phyloP scores from a whole-genome alignment of 2,329 filamentous ascomycete genomes.

The Ceratocystis huliohia region DNA sequence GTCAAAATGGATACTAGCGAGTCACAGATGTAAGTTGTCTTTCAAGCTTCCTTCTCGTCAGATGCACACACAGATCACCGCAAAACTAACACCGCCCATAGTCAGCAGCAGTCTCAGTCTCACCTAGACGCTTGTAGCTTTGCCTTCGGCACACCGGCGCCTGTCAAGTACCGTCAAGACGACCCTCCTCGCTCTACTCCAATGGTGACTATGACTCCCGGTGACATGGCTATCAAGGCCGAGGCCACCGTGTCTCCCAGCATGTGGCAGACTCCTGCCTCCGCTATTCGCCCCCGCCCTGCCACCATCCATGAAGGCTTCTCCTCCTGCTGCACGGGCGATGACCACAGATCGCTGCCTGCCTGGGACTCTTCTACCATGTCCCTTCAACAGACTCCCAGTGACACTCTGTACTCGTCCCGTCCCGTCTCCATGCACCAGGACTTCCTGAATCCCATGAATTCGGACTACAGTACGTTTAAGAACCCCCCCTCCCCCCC shows the following conservation, averaged over 20 bases:
- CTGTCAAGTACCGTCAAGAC: slow-evolving; percentile 36
- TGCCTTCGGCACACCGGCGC: slow-evolving; percentile 35
- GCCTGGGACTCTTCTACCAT: slow-evolving; percentile 46
- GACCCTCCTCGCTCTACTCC: slow-evolving; percentile 33
- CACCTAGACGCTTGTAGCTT: slow-evolving; percentile 39
- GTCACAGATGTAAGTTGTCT: slow-evolving; percentile 38
- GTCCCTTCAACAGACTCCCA: slow-evolving; percentile 39
- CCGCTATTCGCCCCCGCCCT: slow-evolving; percentile 41
- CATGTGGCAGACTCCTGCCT: slow-evolving; percentile 44
- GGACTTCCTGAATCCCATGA: slow-evolving; percentile 38
- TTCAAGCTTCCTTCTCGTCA: slow-evolving; percentile 22
- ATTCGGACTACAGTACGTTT: slow-evolving; percentile 39
- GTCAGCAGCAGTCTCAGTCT: slow-evolving; percentile 22
- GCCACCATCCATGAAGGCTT: slow-evolving; percentile 50
- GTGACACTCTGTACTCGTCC: slow-evolving; percentile 37
- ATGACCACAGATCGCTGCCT: slow-evolving; percentile 40
- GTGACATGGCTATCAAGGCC: slow-evolving; percentile 36
- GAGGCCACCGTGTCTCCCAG: slow-evolving; percentile 36
- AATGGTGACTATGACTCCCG: slow-evolving; percentile 39
- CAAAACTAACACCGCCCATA: slow-evolving; percentile 11
- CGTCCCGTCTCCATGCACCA: slow-evolving; percentile 46
- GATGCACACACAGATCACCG: not conserved
- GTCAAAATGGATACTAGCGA: slow-evolving; percentile 40
- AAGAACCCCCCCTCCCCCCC: not conserved
- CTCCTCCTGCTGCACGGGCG: slow-evolving; percentile 41